phyloP scores from a whole-genome alignment of 1,139 yeast species.

The Yamadazyma atmosphaerica region DNA sequence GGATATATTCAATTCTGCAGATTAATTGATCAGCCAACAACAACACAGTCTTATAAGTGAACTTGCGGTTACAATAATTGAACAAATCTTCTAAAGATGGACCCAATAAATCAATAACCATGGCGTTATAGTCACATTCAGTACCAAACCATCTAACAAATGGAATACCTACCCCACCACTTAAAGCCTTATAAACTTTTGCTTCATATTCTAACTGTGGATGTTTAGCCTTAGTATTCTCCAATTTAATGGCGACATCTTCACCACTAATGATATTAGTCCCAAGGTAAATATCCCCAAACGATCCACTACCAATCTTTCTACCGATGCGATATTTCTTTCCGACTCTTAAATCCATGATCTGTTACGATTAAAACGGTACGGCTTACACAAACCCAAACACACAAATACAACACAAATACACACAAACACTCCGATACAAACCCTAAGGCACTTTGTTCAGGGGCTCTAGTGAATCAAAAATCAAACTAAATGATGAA shows the following conservation, averaged over 20 bases:
- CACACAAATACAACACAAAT: neutral
- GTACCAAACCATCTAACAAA: slow-evolving; percentile 97
- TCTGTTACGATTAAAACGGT: too few species aligned
- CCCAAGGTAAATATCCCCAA: slow-evolving; percentile 93
- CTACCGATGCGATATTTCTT: slow-evolving; percentile 94
- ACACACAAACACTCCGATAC: neutral
- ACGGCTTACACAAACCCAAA: too few species aligned
- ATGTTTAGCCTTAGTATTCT: slow-evolving; percentile 86
- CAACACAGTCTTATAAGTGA: slow-evolving; percentile 89
- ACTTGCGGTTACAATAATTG: slow-evolving; percentile 92
- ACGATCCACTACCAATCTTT: slow-evolving; percentile 95
- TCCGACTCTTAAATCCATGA: slow-evolving; percentile 84
- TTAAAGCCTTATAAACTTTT: slow-evolving; percentile 86
- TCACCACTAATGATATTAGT: slow-evolving; percentile 95
- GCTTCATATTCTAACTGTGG: slow-evolving; percentile 98
- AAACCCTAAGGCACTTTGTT: too few species aligned
- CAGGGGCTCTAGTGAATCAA: too few species aligned
- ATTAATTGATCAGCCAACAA: slow-evolving; percentile 92
- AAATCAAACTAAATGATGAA: too few species aligned
- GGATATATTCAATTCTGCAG: slow-evolving; percentile 92
- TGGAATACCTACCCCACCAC: slow-evolving; percentile 98
- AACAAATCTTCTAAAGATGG: slow-evolving; percentile 94
- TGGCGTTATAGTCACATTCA: slow-evolving; percentile 94
- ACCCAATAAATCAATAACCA: slow-evolving; percentile 94
- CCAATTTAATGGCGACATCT: slow-evolving; percentile 95